Evolutionary conservation across 805 yeast genomes (phyloP).

Genomic region (Spathaspora gorwiae): DNA sequence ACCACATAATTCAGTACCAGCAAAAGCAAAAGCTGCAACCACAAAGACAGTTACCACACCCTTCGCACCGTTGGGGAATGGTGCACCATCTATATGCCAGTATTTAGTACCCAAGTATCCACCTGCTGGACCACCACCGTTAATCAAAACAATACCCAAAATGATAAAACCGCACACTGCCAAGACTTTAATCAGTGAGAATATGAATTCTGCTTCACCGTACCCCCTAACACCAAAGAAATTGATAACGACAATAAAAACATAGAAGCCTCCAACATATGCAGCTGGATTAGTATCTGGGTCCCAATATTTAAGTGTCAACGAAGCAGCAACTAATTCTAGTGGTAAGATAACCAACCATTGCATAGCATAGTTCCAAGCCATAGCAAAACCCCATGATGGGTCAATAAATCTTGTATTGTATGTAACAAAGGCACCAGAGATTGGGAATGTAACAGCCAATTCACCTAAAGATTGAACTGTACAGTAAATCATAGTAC

Average conservation of each 20-base stretch:
- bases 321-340: slow-evolving; percentile 53
- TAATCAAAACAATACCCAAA: slow-evolving; percentile 41
- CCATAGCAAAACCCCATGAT: slow-evolving; percentile 61
- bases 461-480: slow-evolving; percentile 58
- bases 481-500: slow-evolving; percentile 51
- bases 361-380: slow-evolving; percentile 34
- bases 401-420: slow-evolving; percentile 54
- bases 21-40: slow-evolving; percentile 34
- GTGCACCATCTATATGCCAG: slow-evolving; percentile 51
- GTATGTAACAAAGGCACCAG: slow-evolving; percentile 63
- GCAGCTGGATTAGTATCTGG: slow-evolving; percentile 46
- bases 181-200: slow-evolving; percentile 43
- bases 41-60: slow-evolving; percentile 32
- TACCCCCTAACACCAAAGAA: slow-evolving; percentile 51
- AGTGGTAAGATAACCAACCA: slow-evolving; percentile 43
- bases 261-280: slow-evolving; percentile 52
- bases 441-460: slow-evolving; percentile 57
- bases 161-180: slow-evolving; percentile 48
- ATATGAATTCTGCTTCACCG: slow-evolving; percentile 54
- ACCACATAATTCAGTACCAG: slow-evolving; percentile 34
- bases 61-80: slow-evolving; percentile 46
- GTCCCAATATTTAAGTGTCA: slow-evolving; percentile 53
- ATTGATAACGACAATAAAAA: slow-evolving; percentile 42
- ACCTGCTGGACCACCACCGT: slow-evolving; percentile 50
- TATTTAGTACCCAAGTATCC: slow-evolving; percentile 43